Percentiles rank a stretch among this genome's conserved stretches.
phyloP scores from a whole-genome alignment of 208 protist species.

The Trypanosoma lewisi region DNA sequence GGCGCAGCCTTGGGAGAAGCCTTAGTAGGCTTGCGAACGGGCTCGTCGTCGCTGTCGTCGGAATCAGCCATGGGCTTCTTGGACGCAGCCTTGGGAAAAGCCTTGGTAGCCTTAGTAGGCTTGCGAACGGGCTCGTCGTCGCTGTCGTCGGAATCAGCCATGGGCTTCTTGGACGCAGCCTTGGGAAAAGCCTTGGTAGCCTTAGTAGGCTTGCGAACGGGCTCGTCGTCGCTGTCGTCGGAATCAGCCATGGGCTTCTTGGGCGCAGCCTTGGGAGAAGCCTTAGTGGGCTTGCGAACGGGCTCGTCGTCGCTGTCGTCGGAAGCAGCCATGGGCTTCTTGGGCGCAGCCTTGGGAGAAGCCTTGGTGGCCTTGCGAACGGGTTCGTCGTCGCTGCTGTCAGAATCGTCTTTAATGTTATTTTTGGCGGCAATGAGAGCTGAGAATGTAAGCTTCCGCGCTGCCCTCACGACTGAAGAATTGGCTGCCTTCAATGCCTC shows the following conservation, averaged over 20 bases:
- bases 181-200: conserved; percentile 30
- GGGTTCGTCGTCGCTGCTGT: conserved; percentile 50
- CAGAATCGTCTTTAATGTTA: conserved; percentile 28
- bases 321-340: conserved; percentile 32
- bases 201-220: conserved; percentile 27
- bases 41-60: conserved; percentile 51
- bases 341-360: conserved; percentile 33
- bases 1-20: conserved; percentile 30
- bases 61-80: conserved; percentile 22
- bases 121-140: conserved; percentile 34
- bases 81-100: no score
- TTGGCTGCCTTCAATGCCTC: conserved; percentile 69
- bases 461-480: conserved; percentile 42
- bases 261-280: conserved; percentile 46
- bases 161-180: conserved; percentile 15
- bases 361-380: conserved; percentile 46
- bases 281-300: conserved; percentile 63
- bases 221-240: conserved; percentile 55
- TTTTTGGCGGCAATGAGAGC: conserved; percentile 40
- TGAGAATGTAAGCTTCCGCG: conserved; percentile 57
- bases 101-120: conserved; percentile 28
- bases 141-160: conserved; percentile 30
- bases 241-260: conserved; percentile 45
- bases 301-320: conserved; percentile 59
- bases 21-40: conserved; percentile 45